Evolutionary conservation across 371 early-diverging fungal genomes (phyloP).

Genomic region (Saksenaea vasiformis): DNA sequence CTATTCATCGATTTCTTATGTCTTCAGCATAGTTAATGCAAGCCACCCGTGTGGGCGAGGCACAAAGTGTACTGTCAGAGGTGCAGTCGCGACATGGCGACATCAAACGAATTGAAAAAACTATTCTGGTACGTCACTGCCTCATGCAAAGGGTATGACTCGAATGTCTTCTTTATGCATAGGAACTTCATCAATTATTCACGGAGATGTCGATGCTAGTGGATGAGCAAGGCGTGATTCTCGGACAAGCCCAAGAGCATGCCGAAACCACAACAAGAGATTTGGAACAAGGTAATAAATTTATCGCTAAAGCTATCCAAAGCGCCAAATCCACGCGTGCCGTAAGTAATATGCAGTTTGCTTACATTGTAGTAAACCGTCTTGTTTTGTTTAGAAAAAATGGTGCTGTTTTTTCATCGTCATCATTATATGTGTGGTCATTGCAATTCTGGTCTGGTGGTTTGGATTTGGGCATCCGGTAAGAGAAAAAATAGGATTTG

Average conservation of each 20-base stretch:
- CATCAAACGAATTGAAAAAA: slow-evolving; percentile 78
- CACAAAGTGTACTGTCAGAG: slow-evolving; percentile 70
- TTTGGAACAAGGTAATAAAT: slow-evolving; percentile 63
- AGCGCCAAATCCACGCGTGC: slow-evolving; percentile 68
- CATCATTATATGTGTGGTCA: slow-evolving; percentile 45
- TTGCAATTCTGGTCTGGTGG: slow-evolving; percentile 46
- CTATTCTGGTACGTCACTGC: slow-evolving; percentile 57
- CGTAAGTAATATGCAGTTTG: slow-evolving; percentile 28
- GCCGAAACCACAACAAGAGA: slow-evolving; percentile 62
- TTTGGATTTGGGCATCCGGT: slow-evolving; percentile 30
- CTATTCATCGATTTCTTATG: neutral
- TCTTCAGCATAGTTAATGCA: slow-evolving; percentile 56
- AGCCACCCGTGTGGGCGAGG: slow-evolving; percentile 69
- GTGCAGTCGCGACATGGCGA: slow-evolving; percentile 82
- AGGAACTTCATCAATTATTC: slow-evolving; percentile 78
- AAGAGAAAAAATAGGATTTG: neutral
- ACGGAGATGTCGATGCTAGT: slow-evolving; percentile 81
- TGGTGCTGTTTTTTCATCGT: slow-evolving; percentile 51
- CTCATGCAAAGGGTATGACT: neutral
- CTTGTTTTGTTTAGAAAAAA: slow-evolving; percentile 41
- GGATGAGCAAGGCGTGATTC: slow-evolving; percentile 70
- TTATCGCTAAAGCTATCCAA: slow-evolving; percentile 62
- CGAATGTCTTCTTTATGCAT: neutral
- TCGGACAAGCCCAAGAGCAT: slow-evolving; percentile 69
- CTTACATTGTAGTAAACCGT: neutral